These are phyloP conservation scores for Zymoseptoria tritici DNA, from an alignment of 2,329 filamentous ascomycete species.

Conservation along the genomic window DNA sequence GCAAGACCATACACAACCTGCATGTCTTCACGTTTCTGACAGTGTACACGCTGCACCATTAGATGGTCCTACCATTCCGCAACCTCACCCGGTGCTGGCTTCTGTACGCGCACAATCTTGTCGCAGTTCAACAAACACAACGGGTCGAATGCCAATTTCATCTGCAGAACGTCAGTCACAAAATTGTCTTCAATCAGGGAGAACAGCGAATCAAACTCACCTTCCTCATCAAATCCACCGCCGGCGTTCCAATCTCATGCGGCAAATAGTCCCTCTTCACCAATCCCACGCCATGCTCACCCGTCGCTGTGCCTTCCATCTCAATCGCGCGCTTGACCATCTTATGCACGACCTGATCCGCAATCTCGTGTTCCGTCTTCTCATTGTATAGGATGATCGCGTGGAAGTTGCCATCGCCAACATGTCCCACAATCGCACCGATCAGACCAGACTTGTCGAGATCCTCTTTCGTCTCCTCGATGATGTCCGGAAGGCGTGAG, in stretches of 20 bases:
- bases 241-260: slow-evolving; percentile 66
- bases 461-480: slow-evolving; percentile 66
- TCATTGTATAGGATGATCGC: slow-evolving; percentile 60
- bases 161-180: slow-evolving; percentile 37
- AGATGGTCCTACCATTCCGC: slow-evolving; percentile 31
- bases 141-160: slow-evolving; percentile 75
- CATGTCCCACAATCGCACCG: slow-evolving; percentile 63
- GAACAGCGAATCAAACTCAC: slow-evolving; percentile 36
- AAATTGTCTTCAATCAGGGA: neutral
- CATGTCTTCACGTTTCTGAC: neutral
- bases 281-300: slow-evolving; percentile 76
- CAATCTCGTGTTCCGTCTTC: slow-evolving; percentile 53
- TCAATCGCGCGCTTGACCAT: slow-evolving; percentile 84
- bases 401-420: slow-evolving; percentile 70
- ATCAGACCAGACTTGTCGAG: slow-evolving; percentile 56
- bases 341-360: slow-evolving; percentile 65
- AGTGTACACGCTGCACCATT: neutral
- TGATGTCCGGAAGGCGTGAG: slow-evolving; percentile 62
- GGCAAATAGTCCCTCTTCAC: slow-evolving; percentile 78
- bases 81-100: slow-evolving; percentile 42
- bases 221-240: slow-evolving; percentile 77
- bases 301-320: slow-evolving; percentile 72
- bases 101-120: slow-evolving; percentile 54
- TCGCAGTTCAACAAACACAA: slow-evolving; percentile 59
- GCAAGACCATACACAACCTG: neutral